Base-by-base conservation (phyloP, 1,139 yeast species). In the Chernovozyma sophiae-reginae region DNA sequence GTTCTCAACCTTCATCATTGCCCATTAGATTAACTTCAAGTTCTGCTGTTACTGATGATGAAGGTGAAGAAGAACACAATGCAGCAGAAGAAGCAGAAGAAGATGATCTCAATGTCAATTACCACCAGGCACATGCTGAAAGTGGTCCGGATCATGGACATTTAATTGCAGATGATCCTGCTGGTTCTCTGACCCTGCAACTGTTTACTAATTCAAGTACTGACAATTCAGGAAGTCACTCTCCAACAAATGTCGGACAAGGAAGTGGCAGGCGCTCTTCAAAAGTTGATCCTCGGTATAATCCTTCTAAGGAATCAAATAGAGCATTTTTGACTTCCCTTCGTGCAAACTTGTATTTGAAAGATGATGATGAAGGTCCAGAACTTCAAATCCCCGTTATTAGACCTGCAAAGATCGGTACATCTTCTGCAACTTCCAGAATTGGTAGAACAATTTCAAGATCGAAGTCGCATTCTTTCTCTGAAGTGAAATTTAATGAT, bases 1-100 rank as follows among this genome's bases (percentile, higher is more conserved):
- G 84, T 41, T 57, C 71, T 52, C 81, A 77, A 48, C 62, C 70
- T 15, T 56, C 58, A 27, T 65, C 71, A 11, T 58, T 70, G 22
- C 78, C 78, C 10, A 58, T 56, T 30, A 55, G 62, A 36, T 53
- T 30, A 25, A 25, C 28, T 12, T 44, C 44, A 12, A 45, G 45
- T 12, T 45, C 41, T 14, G 32, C 41, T 25, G 39, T 40, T 25
- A 40, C 42, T 12, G 42, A 40, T 14, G 51, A 43, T 28, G 42
- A 41, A 18, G 37, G 40, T 52, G 54, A 25, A 40, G 55, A 11
- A 11, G 31, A 19, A 28, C n/a, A n/a, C n/a, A n/a, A n/a, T n/a
- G n/a, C n/a, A n/a, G n/a, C n/a, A n/a, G n/a, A n/a, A n/a, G n/a
- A n/a, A n/a, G n/a, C n/a, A n/a, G n/a, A n/a, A n/a, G n/a, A n/a